These are phyloP conservation scores for Kodamaea fukazawae DNA, from an alignment of 805 yeast species.

Conservation along the genomic window DNA sequence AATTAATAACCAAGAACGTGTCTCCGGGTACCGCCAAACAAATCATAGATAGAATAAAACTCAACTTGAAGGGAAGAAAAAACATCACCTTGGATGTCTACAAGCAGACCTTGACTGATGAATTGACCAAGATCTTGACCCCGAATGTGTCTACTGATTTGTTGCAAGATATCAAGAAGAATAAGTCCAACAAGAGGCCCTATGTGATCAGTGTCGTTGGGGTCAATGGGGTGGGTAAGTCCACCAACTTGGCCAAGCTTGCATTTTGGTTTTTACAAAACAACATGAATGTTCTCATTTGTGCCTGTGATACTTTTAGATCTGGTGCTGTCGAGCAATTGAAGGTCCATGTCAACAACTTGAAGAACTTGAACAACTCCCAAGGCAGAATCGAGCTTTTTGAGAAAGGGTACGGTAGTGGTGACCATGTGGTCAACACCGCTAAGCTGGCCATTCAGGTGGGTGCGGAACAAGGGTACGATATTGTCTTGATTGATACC, in stretches of 20 bases:
- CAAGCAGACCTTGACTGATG: constrained; percentile 60
- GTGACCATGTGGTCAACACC: constrained; percentile 87
- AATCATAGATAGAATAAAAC: constrained; percentile 66
- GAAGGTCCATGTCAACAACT: constrained; percentile 86
- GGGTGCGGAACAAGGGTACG: constrained; percentile 68
- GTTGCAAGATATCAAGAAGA: constrained; percentile 70
- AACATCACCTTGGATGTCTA: constrained; percentile 70
- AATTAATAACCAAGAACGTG: constrained; percentile 80
- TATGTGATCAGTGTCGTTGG: constrained; percentile 97
- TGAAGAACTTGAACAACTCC: constrained; percentile 58
- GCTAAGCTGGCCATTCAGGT: constrained; percentile 87
- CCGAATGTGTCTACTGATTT: constrained; percentile 90
- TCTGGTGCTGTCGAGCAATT: constrained; percentile 99
- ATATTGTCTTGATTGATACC: constrained; percentile 89
- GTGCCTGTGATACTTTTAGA: constrained; percentile 97
- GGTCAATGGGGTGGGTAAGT: constrained; percentile 97
- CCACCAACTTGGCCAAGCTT: constrained; percentile 88
- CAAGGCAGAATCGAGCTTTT: constrained; percentile 63
- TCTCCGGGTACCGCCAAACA: constrained; percentile 84
- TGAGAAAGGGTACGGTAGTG: constrained; percentile 96
- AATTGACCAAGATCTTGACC: constrained; percentile 73
- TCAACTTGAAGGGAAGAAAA: constrained; percentile 64
- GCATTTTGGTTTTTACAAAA: constrained; percentile 96
- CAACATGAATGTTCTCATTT: constrained; percentile 78
- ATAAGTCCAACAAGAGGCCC: constrained; percentile 48